Conservation (phyloP, 805 yeast species). For the Phaffomyces opuntiae region DNA sequence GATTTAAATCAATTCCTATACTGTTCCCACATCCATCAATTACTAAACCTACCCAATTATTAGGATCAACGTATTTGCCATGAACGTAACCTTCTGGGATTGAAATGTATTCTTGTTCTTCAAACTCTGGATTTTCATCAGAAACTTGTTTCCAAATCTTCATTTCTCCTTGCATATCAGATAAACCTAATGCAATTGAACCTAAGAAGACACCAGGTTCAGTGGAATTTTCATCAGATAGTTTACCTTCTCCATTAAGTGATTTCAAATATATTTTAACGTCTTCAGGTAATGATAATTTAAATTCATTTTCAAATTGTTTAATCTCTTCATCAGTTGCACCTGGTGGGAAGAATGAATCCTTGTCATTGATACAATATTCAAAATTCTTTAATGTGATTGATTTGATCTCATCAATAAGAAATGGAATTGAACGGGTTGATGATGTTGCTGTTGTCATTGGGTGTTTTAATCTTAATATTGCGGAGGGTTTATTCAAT, state of each 20-base stretch:
- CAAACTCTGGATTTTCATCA: slow-evolving; percentile 8
- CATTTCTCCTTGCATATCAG: slow-evolving; percentile 9
- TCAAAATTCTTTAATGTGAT: slow-evolving; percentile 2
- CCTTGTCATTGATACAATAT: not conserved
- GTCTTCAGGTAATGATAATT: not conserved
- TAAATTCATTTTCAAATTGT: not conserved
- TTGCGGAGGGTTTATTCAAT: no score
- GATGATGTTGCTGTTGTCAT: no score
- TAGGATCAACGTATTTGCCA: slow-evolving; percentile 5
- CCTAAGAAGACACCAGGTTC: slow-evolving; percentile 8
- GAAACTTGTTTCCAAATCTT: slow-evolving; percentile 10
- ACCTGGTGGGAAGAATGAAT: slow-evolving; percentile 3
- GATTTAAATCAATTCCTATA: slow-evolving; percentile 12
- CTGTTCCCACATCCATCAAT: slow-evolving; percentile 15
- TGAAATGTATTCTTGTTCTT: slow-evolving; percentile 2
- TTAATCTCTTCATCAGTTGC: not conserved
- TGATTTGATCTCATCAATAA: not conserved
- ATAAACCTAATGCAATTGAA: slow-evolving; percentile 1
- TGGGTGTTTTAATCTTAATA: no score
- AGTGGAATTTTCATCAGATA: not conserved
- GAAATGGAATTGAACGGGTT: not conserved
- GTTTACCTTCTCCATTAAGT: slow-evolving; percentile 1
- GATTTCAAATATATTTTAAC: slow-evolving; percentile 4
- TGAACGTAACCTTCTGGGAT: slow-evolving; percentile 8
- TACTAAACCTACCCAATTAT: slow-evolving; percentile 10